A percentile compares a stretch with the other conserved stretches of the same genome.
These are phyloP conservation scores for Blastobotrys persicus DNA, from an alignment of 1,139 yeast species.

Conservation along the genomic window DNA sequence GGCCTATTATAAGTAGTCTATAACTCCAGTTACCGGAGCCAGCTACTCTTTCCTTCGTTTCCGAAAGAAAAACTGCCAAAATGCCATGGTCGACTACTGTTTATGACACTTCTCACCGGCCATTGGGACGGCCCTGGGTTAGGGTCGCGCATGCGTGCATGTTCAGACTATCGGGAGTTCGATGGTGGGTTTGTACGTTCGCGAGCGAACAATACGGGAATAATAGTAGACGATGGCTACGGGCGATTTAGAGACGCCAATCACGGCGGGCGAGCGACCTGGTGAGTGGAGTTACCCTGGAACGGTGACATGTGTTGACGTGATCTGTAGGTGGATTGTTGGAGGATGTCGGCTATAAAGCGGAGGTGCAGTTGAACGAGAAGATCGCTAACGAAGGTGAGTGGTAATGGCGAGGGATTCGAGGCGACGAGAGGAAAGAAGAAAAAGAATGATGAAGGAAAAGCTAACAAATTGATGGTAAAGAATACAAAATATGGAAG, in stretches of 20 bases:
- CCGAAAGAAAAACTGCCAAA: no score
- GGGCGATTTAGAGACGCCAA: conserved; percentile 1
- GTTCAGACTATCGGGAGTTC: background rate
- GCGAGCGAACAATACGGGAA: background rate
- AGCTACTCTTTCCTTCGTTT: no score
- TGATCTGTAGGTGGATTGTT: background rate
- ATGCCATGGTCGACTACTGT: no score
- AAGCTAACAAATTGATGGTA: background rate
- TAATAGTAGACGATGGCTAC: background rate
- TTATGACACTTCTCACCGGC: no score
- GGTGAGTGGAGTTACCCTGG: no score
- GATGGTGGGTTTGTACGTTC: background rate
- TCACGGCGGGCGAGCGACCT: background rate
- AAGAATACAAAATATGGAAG: conserved; percentile 59
- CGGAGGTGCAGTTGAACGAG: conserved; percentile 49
- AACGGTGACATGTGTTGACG: no score
- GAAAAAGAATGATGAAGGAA: background rate
- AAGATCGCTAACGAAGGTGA: conserved; percentile 46
- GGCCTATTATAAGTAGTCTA: no score
- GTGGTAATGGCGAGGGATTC: conserved; percentile 14
- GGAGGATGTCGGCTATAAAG: conserved; percentile 8
- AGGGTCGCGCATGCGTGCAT: no score
- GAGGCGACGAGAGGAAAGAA: background rate
- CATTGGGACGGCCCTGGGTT: no score
- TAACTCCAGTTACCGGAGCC: no score